A percentile compares a stretch with the other conserved stretches of the same genome.
Evolutionary conservation across 2,329 filamentous ascomycete species (phyloP).

Genomic region (Aspergillus ustus): DNA sequence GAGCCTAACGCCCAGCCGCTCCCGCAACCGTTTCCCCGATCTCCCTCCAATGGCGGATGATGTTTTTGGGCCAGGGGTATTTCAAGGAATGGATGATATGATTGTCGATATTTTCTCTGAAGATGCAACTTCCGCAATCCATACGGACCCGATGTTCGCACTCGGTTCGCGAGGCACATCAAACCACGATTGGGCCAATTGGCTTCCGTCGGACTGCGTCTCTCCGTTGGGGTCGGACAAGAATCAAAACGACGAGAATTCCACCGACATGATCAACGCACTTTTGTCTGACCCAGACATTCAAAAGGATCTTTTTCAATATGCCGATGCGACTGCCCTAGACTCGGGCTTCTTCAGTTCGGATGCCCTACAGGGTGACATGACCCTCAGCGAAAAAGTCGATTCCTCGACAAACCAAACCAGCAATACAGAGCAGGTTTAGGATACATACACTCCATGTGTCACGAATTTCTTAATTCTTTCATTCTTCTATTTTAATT

Average conservation of each 20-base stretch:
- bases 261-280: conserved; percentile 40
- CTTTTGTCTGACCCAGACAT: conserved; percentile 41
- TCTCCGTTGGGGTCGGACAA: conserved; percentile 36
- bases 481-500: conserved; percentile 10
- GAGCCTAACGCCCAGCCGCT: conserved; percentile 32
- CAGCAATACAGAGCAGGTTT: conserved; percentile 20
- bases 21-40: conserved; percentile 24
- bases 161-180: conserved; percentile 32
- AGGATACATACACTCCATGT: conserved; percentile 20
- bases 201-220: conserved; percentile 42
- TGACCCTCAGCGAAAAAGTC: conserved; percentile 29
- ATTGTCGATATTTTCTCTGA: conserved; percentile 45
- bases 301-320: conserved; percentile 40
- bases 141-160: conserved; percentile 34
- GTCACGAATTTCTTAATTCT: conserved; percentile 26
- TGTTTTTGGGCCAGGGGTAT: conserved; percentile 31
- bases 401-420: conserved; percentile 22
- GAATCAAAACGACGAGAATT: conserved; percentile 28
- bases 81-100: conserved; percentile 40
- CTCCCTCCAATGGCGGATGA: conserved; percentile 28
- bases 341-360: conserved; percentile 45
- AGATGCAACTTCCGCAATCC: conserved; percentile 28
- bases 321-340: conserved; percentile 34
- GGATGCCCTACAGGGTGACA: conserved; percentile 35
- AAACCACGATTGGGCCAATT: conserved; percentile 41